These are phyloP conservation scores for Hysterium pulicare DNA, from an alignment of 2,329 filamentous ascomycete species.

Conservation along the genomic window DNA sequence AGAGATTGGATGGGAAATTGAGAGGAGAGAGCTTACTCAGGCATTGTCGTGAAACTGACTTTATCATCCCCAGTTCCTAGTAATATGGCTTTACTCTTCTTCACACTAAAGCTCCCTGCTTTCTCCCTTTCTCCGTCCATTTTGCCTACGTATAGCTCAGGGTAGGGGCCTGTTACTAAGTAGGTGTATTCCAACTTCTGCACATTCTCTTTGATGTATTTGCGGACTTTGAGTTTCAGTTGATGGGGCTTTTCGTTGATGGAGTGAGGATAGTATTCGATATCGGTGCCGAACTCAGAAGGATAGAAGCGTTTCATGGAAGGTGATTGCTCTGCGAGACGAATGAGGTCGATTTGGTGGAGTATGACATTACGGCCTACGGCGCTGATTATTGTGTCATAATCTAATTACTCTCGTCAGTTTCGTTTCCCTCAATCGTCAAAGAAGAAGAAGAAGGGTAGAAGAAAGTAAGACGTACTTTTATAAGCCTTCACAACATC, in stretches of 20 bases:
- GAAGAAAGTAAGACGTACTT: constrained; percentile 26
- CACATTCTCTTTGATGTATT: constrained; percentile 53
- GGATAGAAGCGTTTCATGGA: constrained; percentile 63
- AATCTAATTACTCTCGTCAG: constrained; percentile 30
- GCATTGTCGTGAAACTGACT: constrained; percentile 68
- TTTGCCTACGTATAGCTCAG: constrained; percentile 58
- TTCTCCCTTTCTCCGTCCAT: constrained; percentile 36
- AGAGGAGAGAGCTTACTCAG: constrained; percentile 54
- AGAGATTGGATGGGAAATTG: background rate
- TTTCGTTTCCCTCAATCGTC: background rate
- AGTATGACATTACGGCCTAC: constrained; percentile 62
- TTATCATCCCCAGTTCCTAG: constrained; percentile 60
- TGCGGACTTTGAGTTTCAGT: constrained; percentile 65
- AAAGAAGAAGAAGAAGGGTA: background rate
- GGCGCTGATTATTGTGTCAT: constrained; percentile 64
- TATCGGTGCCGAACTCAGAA: constrained; percentile 65
- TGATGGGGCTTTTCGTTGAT: constrained; percentile 65
- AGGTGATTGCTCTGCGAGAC: constrained; percentile 53
- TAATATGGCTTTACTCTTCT: constrained; percentile 56
- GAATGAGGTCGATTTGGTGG: constrained; percentile 60
- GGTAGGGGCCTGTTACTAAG: constrained; percentile 67
- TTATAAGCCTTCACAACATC: constrained; percentile 57
- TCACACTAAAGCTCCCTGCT: constrained; percentile 59
- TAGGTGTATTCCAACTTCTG: constrained; percentile 60
- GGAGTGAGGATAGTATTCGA: constrained; percentile 59